Conservation (phyloP, 805 yeast genomes). For the Metschnikowia dekortorum region DNA sequence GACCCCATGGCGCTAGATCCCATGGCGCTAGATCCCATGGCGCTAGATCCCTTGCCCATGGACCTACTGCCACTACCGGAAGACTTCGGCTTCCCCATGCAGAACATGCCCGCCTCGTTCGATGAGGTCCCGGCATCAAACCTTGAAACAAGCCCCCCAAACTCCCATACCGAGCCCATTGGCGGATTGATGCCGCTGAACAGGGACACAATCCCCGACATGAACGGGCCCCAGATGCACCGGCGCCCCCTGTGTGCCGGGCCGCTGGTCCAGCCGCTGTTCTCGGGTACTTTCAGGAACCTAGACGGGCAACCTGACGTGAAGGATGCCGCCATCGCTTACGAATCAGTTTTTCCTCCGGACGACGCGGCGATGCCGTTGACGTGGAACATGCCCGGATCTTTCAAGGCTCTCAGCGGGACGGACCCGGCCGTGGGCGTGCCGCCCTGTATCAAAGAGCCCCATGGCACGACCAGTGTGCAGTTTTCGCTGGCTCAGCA, state of each 20-base stretch:
- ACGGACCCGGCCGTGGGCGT: background rate
- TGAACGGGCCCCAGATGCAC: background rate
- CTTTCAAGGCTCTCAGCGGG: constrained; percentile 1
- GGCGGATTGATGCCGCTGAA: background rate
- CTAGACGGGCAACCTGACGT: background rate
- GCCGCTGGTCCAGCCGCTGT: background rate
- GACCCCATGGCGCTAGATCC: background rate
- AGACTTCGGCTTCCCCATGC: background rate
- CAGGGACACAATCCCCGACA: background rate
- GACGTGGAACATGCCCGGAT: constrained; percentile 14
- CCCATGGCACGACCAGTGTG: background rate
- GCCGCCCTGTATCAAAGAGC: background rate
- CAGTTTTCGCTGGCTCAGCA: background rate
- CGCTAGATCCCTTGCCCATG: background rate
- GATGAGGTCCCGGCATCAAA: background rate
- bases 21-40: background rate
- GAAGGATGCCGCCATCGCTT: background rate
- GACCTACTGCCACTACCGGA: background rate
- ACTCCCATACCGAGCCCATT: too few species aligned
- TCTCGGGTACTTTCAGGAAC: background rate
- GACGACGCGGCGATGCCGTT: background rate
- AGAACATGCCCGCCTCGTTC: background rate
- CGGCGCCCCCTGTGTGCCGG: background rate
- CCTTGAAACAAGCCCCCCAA: background rate
- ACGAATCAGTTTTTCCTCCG: background rate